These are phyloP conservation scores for Globisporangium okanoganense DNA, from an alignment of 352 stramenopile species.

Conservation along the genomic window DNA sequence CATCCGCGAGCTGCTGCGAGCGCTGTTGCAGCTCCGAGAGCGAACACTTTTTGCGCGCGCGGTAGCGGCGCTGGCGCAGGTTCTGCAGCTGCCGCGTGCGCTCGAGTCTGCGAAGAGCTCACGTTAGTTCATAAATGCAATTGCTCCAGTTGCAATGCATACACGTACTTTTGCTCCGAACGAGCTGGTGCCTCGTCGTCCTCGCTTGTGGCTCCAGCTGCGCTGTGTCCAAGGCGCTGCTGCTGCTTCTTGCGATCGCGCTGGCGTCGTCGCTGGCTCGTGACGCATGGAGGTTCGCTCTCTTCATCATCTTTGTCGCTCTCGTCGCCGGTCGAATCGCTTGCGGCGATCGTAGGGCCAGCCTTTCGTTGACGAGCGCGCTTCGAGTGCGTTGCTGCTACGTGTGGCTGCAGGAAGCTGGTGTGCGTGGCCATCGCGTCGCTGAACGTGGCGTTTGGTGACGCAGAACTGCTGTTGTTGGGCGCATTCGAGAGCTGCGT, in stretches of 20 bases:
- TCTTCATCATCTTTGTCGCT: not conserved
- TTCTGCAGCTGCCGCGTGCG: conserved; percentile 40
- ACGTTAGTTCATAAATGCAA: not conserved
- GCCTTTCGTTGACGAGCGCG: not conserved
- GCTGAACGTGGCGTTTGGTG: not conserved
- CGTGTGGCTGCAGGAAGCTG: not conserved
- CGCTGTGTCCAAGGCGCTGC: not conserved
- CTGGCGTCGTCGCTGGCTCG: not conserved
- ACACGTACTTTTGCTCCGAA: not conserved
- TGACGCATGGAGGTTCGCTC: not conserved
- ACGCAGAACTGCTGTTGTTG: not conserved
- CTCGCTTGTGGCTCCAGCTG: not conserved
- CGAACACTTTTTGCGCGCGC: conserved; percentile 40
- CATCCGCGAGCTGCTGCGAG: not conserved
- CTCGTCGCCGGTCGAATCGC: too few relatives aligned
- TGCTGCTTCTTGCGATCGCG: not conserved
- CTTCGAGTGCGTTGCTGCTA: not conserved
- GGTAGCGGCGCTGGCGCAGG: conserved; percentile 39
- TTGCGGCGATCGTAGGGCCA: not conserved
- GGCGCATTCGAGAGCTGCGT: not conserved
- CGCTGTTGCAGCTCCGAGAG: conserved; percentile 23
- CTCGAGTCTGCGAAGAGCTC: conserved; percentile 18
- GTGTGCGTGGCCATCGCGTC: not conserved
- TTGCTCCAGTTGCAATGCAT: not conserved
- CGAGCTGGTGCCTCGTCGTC: not conserved